A percentile compares a stretch with the other conserved stretches of the same genome.
phyloP scores from a whole-genome alignment of 1,284 basidiomycete genomes.

The Marasmius sp. region DNA sequence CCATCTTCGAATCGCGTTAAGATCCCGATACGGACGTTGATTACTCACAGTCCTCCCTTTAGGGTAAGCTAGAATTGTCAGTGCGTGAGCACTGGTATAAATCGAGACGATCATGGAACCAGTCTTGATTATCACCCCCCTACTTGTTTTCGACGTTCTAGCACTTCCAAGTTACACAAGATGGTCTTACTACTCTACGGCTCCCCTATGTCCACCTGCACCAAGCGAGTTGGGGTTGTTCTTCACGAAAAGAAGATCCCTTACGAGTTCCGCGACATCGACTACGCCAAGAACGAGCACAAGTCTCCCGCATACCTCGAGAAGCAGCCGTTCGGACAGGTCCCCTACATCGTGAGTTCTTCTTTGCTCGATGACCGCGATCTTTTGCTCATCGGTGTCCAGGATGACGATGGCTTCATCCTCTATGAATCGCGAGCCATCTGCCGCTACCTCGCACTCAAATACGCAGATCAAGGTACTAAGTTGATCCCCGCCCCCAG shows the following conservation, averaged over 20 bases:
- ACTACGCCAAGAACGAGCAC: slow-evolving; percentile 38
- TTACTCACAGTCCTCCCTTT: too few species aligned
- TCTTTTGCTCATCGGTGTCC: background rate
- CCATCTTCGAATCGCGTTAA: too few species aligned
- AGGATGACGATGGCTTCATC: slow-evolving; percentile 35
- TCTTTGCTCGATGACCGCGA: background rate
- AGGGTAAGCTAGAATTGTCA: too few species aligned
- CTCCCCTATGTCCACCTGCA: slow-evolving; percentile 38
- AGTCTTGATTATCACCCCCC: too few species aligned
- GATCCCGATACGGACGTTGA: too few species aligned
- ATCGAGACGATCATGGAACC: too few species aligned
- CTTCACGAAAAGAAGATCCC: slow-evolving; percentile 43
- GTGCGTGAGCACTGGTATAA: too few species aligned
- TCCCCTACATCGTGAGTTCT: slow-evolving; percentile 53
- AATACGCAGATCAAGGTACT: slow-evolving; percentile 29
- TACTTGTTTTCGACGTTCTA: too few species aligned
- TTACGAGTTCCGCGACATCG: slow-evolving; percentile 37
- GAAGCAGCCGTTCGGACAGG: slow-evolving; percentile 61
- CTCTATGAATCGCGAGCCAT: slow-evolving; percentile 46
- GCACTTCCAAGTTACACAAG: too few species aligned
- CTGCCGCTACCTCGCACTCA: slow-evolving; percentile 35
- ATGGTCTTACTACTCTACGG: slow-evolving; percentile 17
- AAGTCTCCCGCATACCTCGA: slow-evolving; percentile 37
- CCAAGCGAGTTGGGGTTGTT: slow-evolving; percentile 39
- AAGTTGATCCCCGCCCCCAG: slow-evolving; percentile 2